These are phyloP conservation scores for Pythium volutum DNA, from an alignment of 352 stramenopile genomes.

Conservation along the genomic window DNA sequence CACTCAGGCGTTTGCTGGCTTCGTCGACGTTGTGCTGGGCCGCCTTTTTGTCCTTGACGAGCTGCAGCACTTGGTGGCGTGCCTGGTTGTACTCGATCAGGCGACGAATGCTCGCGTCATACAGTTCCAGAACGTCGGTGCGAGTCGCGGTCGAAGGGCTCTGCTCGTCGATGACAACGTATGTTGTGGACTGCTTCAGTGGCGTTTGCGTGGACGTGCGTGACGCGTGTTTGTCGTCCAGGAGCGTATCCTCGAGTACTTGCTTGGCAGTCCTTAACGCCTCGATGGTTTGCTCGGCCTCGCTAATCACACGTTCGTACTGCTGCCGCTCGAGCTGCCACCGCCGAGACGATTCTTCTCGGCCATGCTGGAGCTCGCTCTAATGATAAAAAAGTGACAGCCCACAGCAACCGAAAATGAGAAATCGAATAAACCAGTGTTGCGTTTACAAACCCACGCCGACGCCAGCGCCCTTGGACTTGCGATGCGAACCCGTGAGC, in stretches of 20 bases:
- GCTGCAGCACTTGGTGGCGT: conserved; percentile 49
- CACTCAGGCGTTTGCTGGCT: conserved; percentile 48
- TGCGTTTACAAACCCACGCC: not conserved
- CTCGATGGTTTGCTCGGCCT: conserved; percentile 64
- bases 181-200: not conserved
- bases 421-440: conserved; percentile 1
- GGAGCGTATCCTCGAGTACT: conserved; percentile 49
- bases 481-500: conserved; percentile 15
- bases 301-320: conserved; percentile 59
- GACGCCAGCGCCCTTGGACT: conserved; percentile 8
- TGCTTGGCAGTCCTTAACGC: conserved; percentile 53
- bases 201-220: not conserved
- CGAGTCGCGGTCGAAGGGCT: not conserved
- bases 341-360: conserved; percentile 56
- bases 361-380: conserved; percentile 54
- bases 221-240: conserved; percentile 33
- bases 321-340: conserved; percentile 71
- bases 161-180: conserved; percentile 22
- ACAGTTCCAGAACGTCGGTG: conserved; percentile 24
- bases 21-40: conserved; percentile 58
- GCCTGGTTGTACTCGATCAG: conserved; percentile 60
- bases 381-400: conserved; percentile 13
- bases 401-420: conserved; percentile 2
- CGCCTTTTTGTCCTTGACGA: conserved; percentile 67
- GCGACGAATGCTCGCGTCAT: conserved; percentile 50